Evolutionary conservation across 2,329 filamentous ascomycete genomes (phyloP).

Genomic region (Chrysoporthe cubensis): DNA sequence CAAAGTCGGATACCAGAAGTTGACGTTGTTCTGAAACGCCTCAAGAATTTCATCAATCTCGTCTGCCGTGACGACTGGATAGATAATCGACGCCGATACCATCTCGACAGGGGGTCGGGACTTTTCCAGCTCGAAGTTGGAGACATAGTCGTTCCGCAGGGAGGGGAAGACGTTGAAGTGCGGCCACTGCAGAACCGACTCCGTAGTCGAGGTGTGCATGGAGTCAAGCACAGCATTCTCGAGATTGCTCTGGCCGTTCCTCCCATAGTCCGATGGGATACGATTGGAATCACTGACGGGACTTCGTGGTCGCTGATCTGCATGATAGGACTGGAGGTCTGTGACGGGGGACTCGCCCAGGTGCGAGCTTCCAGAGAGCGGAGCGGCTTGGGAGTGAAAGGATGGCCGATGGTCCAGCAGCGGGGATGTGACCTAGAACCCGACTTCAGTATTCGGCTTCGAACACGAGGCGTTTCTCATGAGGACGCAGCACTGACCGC

Average conservation of each 20-base stretch:
- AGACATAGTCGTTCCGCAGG: conserved; percentile 46
- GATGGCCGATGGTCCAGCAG: conserved; percentile 13
- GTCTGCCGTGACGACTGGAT: conserved; percentile 46
- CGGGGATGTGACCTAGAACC: conserved; percentile 17
- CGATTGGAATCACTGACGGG: conserved; percentile 32
- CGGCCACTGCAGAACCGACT: conserved; percentile 56
- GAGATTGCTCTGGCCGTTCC: conserved; percentile 33
- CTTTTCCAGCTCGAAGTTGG: conserved; percentile 54
- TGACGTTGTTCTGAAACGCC: conserved; percentile 51
- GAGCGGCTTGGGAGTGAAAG: conserved; percentile 28
- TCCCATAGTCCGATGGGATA: conserved; percentile 14
- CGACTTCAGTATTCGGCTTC: conserved; percentile 9
- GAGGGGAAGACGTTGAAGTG: conserved; percentile 51
- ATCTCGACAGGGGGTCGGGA: conserved; percentile 42
- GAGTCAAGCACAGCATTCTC: conserved; percentile 55
- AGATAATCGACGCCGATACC: conserved; percentile 39
- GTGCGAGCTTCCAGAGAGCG: conserved; percentile 34
- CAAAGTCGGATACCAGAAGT: conserved; percentile 59
- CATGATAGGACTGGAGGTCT: conserved; percentile 22
- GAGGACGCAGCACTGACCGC: conserved; percentile 38
- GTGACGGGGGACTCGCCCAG: conserved; percentile 31
- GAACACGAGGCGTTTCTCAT: too few species aligned
- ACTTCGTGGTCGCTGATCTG: conserved; percentile 31
- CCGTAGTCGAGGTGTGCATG: conserved; percentile 55
- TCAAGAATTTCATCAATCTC: conserved; percentile 48